phyloP scores from a whole-genome alignment of 306 rosid genomes.

The Vigna mungo region DNA sequence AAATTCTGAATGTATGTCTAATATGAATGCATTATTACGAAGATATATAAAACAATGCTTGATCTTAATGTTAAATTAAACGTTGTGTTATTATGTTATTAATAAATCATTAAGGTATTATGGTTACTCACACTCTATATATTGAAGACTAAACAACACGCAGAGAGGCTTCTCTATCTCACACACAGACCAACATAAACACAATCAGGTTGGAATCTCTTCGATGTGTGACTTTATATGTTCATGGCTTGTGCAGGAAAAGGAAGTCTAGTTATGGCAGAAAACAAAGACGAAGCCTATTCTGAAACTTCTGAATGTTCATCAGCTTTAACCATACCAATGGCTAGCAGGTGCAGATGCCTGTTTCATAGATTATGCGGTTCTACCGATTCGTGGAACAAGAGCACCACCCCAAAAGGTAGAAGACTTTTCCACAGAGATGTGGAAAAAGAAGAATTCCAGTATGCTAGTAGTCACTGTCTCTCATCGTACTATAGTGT shows the following conservation, averaged over 20 bases:
- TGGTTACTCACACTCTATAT: too few relatives aligned
- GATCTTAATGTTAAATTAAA: background rate
- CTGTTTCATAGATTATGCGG: constrained; percentile 61
- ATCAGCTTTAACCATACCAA: constrained; percentile 47
- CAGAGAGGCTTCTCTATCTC: constrained; percentile 41
- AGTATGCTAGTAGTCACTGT: constrained; percentile 68
- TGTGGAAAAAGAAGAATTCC: constrained; percentile 90
- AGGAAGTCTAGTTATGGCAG: constrained; percentile 41
- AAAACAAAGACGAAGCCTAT: constrained; percentile 46
- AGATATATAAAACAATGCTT: background rate
- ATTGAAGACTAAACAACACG: constrained; percentile 46
- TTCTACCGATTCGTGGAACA: constrained; percentile 56
- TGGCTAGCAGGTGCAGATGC: constrained; percentile 57
- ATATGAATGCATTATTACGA: constrained; percentile 14
- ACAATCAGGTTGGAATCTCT: constrained; percentile 29
- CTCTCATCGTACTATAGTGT: constrained; percentile 97
- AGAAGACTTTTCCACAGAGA: constrained; percentile 80
- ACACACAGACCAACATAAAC: constrained; percentile 44
- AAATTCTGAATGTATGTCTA: constrained; percentile 14
- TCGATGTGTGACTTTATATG: constrained; percentile 40
- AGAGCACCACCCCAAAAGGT: constrained; percentile 53
- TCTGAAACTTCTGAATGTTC: constrained; percentile 55
- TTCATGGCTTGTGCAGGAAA: constrained; percentile 33
- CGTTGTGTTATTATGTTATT: background rate
- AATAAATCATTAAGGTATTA: background rate